Conservation (phyloP, 176 grass and related monocot species). For the Alopecurus myosuroides region DNA sequence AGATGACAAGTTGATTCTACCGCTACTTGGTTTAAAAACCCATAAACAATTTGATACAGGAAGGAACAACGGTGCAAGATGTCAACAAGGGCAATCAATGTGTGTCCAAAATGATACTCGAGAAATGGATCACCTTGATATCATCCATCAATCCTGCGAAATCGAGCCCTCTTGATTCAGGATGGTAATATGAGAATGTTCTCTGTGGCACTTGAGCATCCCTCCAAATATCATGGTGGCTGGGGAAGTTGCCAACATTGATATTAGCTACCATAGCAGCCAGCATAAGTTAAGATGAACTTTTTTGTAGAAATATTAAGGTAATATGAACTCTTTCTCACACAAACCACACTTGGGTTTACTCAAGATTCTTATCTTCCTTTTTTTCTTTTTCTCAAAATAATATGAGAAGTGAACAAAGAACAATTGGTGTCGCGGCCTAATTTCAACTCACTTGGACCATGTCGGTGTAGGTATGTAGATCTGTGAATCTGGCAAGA, state of each 20-base stretch:
- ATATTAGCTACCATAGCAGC: slow-evolving; percentile 2
- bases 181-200: slow-evolving; percentile 76
- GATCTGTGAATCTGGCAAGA: slow-evolving; percentile 85
- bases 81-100: not conserved
- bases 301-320: too few species aligned
- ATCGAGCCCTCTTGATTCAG: slow-evolving; percentile 80
- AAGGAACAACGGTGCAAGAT: not conserved
- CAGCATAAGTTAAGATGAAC: not conserved
- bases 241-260: slow-evolving; percentile 34
- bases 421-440: not conserved
- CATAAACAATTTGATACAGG: not conserved
- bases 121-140: slow-evolving; percentile 64
- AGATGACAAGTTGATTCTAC: not conserved
- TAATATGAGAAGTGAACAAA: not conserved
- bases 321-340: too few species aligned
- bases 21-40: not conserved
- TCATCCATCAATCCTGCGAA: slow-evolving; percentile 89
- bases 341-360: not conserved
- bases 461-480: slow-evolving; percentile 95
- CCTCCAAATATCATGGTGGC: slow-evolving; percentile 96
- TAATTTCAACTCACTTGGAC: slow-evolving; percentile 69
- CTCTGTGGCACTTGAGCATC: slow-evolving; percentile 83
- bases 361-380: not conserved
- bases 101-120: not conserved
- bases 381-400: not conserved